Conservation (phyloP, 352 stramenopile genomes). For the Elongisporangium undulatum region DNA sequence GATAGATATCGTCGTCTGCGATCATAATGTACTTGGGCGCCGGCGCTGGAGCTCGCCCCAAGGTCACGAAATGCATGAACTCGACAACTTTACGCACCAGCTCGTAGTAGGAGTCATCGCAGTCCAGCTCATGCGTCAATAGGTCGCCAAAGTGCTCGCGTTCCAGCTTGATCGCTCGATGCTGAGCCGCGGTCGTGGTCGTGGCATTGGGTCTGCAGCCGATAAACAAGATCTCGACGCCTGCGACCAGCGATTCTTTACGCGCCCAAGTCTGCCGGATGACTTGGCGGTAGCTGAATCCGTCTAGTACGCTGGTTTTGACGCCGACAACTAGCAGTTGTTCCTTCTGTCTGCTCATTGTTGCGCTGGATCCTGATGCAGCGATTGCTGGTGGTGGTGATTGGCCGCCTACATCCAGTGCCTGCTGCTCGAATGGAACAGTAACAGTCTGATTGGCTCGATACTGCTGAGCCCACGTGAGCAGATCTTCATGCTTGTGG, state of each 20-base stretch:
- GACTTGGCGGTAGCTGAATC: constrained; percentile 27
- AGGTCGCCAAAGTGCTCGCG: constrained; percentile 21
- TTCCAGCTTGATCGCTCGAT: not conserved
- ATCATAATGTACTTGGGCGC: constrained; percentile 38
- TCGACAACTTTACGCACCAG: constrained; percentile 51
- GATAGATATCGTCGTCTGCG: constrained; percentile 58
- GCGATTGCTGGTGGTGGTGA: not conserved
- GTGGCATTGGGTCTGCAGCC: not conserved
- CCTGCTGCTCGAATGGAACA: not conserved
- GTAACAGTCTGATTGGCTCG: not conserved
- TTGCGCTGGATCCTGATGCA: not conserved
- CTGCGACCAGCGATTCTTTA: constrained; percentile 2
- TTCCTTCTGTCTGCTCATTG: not conserved
- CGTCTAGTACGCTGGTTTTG: constrained; percentile 30
- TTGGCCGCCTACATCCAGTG: not conserved
- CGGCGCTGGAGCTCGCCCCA: not conserved
- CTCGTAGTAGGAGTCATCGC: constrained; percentile 41
- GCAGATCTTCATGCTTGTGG: constrained; percentile 3
- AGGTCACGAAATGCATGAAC: constrained; percentile 40
- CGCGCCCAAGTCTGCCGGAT: constrained; percentile 38
- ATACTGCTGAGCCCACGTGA: constrained; percentile 14
- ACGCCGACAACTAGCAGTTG: constrained; percentile 26
- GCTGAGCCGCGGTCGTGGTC: not conserved
- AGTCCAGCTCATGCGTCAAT: constrained; percentile 42
- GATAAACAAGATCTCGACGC: not conserved